Conservation (phyloP, 202 grass and related monocot species). For the Brachypodium distachyon region DNA sequence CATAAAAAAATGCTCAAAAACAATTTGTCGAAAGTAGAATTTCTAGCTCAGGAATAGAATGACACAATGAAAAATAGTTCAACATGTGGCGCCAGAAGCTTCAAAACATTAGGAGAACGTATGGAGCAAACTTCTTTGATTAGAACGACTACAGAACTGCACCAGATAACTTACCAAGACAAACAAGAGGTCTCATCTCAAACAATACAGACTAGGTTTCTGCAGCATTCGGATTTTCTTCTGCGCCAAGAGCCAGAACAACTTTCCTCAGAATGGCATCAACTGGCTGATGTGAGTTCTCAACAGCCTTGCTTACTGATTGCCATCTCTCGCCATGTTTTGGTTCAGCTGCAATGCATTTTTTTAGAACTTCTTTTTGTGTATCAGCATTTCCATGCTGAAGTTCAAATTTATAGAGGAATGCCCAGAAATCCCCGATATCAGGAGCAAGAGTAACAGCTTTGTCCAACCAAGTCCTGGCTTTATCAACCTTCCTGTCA, state of each 20-base stretch:
- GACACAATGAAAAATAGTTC: not conserved
- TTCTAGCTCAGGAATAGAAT: not conserved
- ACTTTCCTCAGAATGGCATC: conserved; percentile 74
- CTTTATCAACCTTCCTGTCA: conserved; percentile 82
- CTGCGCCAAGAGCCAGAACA: conserved; percentile 57
- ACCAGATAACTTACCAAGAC: conserved; percentile 3
- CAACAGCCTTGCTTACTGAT: conserved; percentile 66
- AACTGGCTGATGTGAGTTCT: conserved; percentile 68
- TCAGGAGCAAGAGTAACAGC: conserved; percentile 81
- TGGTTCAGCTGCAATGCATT: conserved; percentile 69
- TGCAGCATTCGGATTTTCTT: conserved; percentile 47
- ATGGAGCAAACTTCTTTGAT: not conserved
- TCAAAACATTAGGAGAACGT: not conserved
- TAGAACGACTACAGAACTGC: not conserved
- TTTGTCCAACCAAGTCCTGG: conserved; percentile 76
- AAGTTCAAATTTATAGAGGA: conserved; percentile 87
- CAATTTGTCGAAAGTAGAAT: not conserved
- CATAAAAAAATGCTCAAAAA: not conserved
- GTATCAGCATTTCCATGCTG: conserved; percentile 65
- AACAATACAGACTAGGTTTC: conserved; percentile 11
- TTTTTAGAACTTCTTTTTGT: conserved; percentile 69
- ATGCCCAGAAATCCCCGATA: conserved; percentile 73
- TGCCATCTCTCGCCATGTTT: conserved; percentile 93
- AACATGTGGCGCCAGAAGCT: not conserved
- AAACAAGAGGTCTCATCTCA: no score